phyloP scores from a whole-genome alignment of 257 asterid genomes.

The Solanum bukasovii region DNA sequence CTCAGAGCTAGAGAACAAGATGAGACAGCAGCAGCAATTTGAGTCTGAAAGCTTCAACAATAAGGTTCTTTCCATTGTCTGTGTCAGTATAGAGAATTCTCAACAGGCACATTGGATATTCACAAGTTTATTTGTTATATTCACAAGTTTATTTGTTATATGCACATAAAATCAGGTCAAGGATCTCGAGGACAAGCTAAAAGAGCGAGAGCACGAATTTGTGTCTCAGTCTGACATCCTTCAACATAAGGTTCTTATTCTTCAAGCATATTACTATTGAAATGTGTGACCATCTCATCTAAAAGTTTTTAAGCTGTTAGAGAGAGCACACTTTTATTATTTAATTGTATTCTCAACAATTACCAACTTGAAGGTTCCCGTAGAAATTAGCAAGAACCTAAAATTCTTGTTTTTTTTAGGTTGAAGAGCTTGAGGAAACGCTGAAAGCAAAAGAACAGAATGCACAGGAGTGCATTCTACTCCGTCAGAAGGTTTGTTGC shows the following conservation, averaged over 20 bases:
- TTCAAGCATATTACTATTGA: neutral
- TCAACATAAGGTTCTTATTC: conserved; percentile 47
- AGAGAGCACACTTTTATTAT: neutral
- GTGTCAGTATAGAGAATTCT: neutral
- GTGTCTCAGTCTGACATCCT: conserved; percentile 44
- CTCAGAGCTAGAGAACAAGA: conserved; percentile 62
- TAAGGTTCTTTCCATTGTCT: conserved; percentile 33
- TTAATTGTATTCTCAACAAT: neutral
- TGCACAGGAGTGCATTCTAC: conserved; percentile 24
- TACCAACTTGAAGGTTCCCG: neutral
- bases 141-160: neutral
- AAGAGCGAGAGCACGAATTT: conserved; percentile 42
- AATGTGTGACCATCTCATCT: neutral
- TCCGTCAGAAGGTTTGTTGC: conserved; percentile 40
- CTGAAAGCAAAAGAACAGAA: conserved; percentile 43
- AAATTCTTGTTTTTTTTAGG: conserved; percentile 25
- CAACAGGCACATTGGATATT: neutral
- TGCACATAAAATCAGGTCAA: conserved; percentile 38
- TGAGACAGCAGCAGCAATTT: conserved; percentile 42
- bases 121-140: neutral
- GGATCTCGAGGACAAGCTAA: conserved; percentile 70
- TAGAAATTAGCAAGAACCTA: neutral
- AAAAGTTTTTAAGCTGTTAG: neutral
- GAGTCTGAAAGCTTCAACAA: conserved; percentile 44
- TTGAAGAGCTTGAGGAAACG: conserved; percentile 52